Evolutionary conservation across 1,284 basidiomycete species (phyloP), one percentile per base, ranked within the genome.

Genomic region (Sphagnurus paluster): DNA sequence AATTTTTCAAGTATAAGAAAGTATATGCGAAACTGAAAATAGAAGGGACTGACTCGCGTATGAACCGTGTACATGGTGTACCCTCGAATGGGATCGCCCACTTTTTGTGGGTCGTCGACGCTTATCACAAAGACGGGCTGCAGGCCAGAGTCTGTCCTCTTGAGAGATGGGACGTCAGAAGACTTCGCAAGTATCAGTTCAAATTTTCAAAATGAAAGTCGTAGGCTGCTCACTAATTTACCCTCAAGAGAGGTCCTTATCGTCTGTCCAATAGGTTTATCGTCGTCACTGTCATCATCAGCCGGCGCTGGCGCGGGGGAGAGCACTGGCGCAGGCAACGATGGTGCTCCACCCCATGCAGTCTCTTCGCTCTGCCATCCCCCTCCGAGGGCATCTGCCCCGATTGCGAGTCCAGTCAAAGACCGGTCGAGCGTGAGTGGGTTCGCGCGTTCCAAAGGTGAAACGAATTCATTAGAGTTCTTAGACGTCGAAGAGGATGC

Each of bases 61-160:
- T 90, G 85, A 1, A 98, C 91, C 2, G 94, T 98, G 65, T 99
- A 98, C 71, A 97, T 91, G 9, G 90, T 95, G 63, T 93, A 95
- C 17, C 90, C 85, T 45, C 90, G 82, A 32, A 96, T 91, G 0
- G 92, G 89, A 62, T 95, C 93, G 19, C 94, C 94, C 25, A 97
- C 87, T 57, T 90, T 91, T 53, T 96, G 93, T 11, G 94, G 94
- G 66, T 98, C 94, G 39, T 91, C 89, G 14, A 98, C 92, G 0
- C 85, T 80, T 54, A 97, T 92, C 14, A 79, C 66, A 63, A 96
- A 91, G 6, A 82, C 68, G 13, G 85, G 80, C 43, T 75, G 78
- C 26, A 82, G 59, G 3, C 73, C 75, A 46, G 68, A 70, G 39
- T 76, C 73, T 41, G 68, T 65, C 47, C 64, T 57, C 29, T 59